Conservation (phyloP, 1,284 basidiomycete species). For the Boletus sp. region DNA sequence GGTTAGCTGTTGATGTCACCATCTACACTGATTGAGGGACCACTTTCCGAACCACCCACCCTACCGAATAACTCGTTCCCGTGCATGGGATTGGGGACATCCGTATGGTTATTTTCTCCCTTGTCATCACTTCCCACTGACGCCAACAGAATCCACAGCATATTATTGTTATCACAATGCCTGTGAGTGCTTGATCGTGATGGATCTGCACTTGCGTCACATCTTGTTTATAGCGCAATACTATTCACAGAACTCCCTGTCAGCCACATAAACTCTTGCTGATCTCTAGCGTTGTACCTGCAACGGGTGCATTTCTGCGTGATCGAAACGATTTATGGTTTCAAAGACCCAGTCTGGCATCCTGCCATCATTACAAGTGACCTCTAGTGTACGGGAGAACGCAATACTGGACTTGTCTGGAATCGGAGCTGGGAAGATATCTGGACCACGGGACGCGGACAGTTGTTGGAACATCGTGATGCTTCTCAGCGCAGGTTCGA, state of each 20-base stretch:
- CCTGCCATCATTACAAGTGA: neutral
- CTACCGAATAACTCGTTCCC: neutral
- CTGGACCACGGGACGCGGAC: neutral
- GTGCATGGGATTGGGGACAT: neutral
- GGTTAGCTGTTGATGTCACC: neutral
- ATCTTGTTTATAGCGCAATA: neutral
- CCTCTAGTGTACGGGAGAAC: neutral
- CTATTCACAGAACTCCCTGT: neutral
- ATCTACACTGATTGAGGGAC: neutral
- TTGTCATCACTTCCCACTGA: constrained; percentile 4
- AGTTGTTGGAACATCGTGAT: neutral
- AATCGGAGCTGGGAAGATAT: constrained; percentile 5
- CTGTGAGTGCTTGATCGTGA: neutral
- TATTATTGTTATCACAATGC: neutral
- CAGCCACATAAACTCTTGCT: constrained; percentile 21
- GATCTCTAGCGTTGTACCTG: constrained; percentile 7
- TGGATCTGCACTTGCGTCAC: constrained; percentile 3
- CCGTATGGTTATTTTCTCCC: neutral
- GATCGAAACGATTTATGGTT: neutral
- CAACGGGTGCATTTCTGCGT: neutral
- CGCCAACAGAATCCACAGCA: neutral
- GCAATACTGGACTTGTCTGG: neutral
- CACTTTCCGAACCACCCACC: neutral
- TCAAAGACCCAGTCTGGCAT: neutral
- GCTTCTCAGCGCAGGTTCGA: neutral